phyloP scores from a whole-genome alignment of 1,284 basidiomycete genomes.

The Pseudozyma sp. region DNA sequence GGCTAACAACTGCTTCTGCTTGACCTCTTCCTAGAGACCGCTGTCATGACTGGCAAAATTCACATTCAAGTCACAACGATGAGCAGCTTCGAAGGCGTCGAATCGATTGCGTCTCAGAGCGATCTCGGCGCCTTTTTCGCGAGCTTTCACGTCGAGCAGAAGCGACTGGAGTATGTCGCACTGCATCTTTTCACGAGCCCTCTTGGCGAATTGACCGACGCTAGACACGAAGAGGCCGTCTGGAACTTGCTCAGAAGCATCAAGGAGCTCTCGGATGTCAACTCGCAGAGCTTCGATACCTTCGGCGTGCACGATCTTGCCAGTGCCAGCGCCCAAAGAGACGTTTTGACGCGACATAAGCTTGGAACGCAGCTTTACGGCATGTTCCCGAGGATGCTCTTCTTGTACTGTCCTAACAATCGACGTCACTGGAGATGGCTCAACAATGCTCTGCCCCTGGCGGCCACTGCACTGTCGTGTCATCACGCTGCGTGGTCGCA shows the following conservation, averaged over 20 bases:
- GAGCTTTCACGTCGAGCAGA: conserved; percentile 23
- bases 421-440: conserved; percentile 25
- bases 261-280: conserved; percentile 21
- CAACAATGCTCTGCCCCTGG: conserved; percentile 16
- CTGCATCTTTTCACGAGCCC: conserved; percentile 28
- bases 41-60: conserved; percentile 19
- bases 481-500: conserved; percentile 21
- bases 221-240: conserved; percentile 21
- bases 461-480: conserved; percentile 15
- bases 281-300: not conserved
- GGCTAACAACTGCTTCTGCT: not conserved
- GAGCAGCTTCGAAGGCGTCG: conserved; percentile 14
- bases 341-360: conserved; percentile 29
- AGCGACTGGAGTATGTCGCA: conserved; percentile 28
- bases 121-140: conserved; percentile 11
- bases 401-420: conserved; percentile 16
- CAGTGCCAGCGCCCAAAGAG: not conserved
- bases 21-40: conserved; percentile 15
- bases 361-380: conserved; percentile 33
- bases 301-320: conserved; percentile 4
- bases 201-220: conserved; percentile 5
- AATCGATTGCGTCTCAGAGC: conserved; percentile 7
- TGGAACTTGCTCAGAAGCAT: conserved; percentile 22
- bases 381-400: conserved; percentile 33
- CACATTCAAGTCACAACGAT: conserved; percentile 5